phyloP scores from a whole-genome alignment of 331 rosid genomes.

The Rosa hybrid region DNA sequence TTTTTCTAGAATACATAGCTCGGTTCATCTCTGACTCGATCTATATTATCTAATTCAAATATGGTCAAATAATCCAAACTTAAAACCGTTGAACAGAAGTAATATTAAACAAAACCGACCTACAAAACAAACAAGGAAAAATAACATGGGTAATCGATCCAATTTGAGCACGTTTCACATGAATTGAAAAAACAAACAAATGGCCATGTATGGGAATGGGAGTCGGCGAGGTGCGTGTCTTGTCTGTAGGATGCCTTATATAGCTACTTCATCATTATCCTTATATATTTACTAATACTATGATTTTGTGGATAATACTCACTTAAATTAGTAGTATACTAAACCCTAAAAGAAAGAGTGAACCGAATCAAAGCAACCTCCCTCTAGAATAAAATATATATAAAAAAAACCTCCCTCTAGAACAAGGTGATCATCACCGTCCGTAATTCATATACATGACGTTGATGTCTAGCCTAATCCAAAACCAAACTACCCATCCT shows the following conservation, averaged over 20 bases:
- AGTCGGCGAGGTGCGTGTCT: neutral
- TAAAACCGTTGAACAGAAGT: neutral
- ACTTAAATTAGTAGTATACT: neutral
- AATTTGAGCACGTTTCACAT: slow-evolving; percentile 3
- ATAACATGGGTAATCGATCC: neutral
- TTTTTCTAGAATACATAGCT: neutral
- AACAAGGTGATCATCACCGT: neutral
- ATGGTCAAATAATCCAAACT: neutral
- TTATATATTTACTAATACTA: neutral
- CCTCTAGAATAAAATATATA: too few relatives aligned
- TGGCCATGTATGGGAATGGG: neutral
- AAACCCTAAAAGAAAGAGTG: neutral
- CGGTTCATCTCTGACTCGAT: neutral
- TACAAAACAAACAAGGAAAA: neutral
- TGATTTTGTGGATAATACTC: neutral
- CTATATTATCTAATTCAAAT: neutral
- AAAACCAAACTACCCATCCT: too few relatives aligned
- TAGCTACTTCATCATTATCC: neutral
- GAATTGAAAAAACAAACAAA: neutral
- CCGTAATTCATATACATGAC: neutral
- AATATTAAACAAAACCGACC: neutral
- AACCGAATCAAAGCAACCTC: neutral
- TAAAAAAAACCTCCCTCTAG: neutral
- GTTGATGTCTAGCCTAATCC: neutral
- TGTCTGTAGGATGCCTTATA: neutral